Conservation (phyloP, 2,329 filamentous ascomycete species). For the Alternaria arborescens region DNA sequence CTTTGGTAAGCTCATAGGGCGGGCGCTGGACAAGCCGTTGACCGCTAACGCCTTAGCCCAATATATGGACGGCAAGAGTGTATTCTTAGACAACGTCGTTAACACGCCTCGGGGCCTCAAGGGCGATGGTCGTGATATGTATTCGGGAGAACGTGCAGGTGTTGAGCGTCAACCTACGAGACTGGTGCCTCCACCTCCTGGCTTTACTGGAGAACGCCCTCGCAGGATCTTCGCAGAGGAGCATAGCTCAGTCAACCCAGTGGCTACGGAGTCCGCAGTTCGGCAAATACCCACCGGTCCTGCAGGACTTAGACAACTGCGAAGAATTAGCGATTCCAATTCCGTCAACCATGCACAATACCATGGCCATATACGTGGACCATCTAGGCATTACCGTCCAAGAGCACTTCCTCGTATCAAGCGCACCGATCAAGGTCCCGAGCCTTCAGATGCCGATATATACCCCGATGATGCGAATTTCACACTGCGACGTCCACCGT, state of each 20-base stretch:
- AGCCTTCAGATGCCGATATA: conserved; percentile 42
- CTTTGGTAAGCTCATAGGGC: conserved; percentile 32
- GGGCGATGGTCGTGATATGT: neutral
- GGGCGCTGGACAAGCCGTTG: conserved; percentile 31
- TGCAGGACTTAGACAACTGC: conserved; percentile 1
- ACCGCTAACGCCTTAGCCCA: conserved; percentile 31
- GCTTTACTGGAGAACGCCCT: conserved; percentile 13
- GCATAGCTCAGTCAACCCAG: neutral
- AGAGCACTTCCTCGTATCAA: conserved; percentile 26
- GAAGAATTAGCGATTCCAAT: conserved; percentile 9
- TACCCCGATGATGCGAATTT: conserved; percentile 41
- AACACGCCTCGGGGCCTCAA: neutral
- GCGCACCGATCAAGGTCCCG: conserved; percentile 41
- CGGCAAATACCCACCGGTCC: conserved; percentile 4
- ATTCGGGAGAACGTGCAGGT: neutral
- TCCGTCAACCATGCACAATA: neutral
- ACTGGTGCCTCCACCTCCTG: conserved; percentile 20
- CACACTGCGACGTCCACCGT: neutral
- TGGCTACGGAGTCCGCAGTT: neutral
- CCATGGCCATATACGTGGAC: conserved; percentile 5
- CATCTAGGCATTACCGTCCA: conserved; percentile 6
- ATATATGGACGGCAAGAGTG: conserved; percentile 17
- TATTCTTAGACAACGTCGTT: neutral
- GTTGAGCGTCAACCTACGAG: conserved; percentile 7
- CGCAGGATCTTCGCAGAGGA: conserved; percentile 16